Evolutionary conservation across 768 basidiomycete genomes (phyloP), one percentile per base, ranked within the genome.

Genomic region (Boletus rufocinnamomeus): DNA sequence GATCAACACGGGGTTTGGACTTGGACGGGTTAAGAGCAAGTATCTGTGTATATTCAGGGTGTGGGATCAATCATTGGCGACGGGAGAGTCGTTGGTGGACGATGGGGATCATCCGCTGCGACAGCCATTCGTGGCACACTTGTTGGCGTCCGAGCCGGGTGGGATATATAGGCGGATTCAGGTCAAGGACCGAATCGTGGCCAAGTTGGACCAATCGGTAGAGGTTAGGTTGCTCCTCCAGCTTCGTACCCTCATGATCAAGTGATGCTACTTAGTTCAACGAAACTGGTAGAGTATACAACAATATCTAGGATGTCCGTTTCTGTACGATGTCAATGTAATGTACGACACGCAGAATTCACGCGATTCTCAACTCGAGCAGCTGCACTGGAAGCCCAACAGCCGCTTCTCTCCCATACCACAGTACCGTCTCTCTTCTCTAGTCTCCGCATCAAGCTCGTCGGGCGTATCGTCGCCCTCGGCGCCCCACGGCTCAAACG

Each of bases 361-460:
- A 13, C 27, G 30, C 50, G 16, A 41, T 59, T 43, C 21, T 79
- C 70, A 93, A 72, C 91, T 94, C 23, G 93, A 95, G 69, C 94
- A 95, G 63, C 92, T 94, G 71, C 94, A 97, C 71, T 95, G 93
- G 75, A 95, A 95, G 2, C 94, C 94, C 37, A 95, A 74, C 83
- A 93, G 80, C 61, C 74, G 81, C 71, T 77, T 84, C 45, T 85
- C 86, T 9, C 94, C 94, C 52, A 93, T 75, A 14, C 87, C 84
- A 72, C 94, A 97, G 62, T 84, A 84, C 60, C 88, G 78, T 56
- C 84, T 77, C 69, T 93, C 93, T 63, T 93, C 88, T 68, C 57
- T 79, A 52, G 81, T 79, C 69, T 90, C 88, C 6, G 78, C 76
- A 60, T 77, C 79, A 19, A 91, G 67, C 50, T 80, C 77, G 4